Evolutionary conservation across 805 yeast species (phyloP).

Genomic region (Saccharomyces paradoxus): DNA sequence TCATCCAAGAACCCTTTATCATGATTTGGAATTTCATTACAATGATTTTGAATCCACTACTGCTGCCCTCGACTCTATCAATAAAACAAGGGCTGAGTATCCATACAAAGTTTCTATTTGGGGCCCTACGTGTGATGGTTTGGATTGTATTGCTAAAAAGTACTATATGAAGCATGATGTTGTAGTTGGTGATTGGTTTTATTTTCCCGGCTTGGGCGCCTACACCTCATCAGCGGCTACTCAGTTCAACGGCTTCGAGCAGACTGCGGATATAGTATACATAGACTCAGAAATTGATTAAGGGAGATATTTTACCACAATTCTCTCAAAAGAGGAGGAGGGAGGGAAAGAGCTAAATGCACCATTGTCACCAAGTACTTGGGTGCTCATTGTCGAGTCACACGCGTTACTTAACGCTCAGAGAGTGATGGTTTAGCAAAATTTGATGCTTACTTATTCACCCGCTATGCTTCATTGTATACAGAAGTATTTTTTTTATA

Average conservation of each 20-base stretch:
- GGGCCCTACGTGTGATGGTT: constrained; percentile 99
- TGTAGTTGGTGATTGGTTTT: constrained; percentile 86
- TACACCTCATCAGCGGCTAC: constrained; percentile 92
- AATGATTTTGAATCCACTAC: constrained; percentile 27
- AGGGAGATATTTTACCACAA: not conserved
- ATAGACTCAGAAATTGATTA: constrained; percentile 34
- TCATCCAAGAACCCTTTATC: constrained; percentile 54
- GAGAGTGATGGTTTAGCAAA: not conserved
- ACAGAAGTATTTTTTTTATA: not conserved
- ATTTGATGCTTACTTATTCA: not conserved
- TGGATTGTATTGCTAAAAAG: constrained; percentile 65
- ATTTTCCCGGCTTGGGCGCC: constrained; percentile 78
- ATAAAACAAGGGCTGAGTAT: constrained; percentile 3
- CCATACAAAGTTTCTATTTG: constrained; percentile 59
- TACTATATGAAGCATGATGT: constrained; percentile 51
- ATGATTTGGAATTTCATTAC: constrained; percentile 40
- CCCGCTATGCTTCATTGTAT: not conserved
- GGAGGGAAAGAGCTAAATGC: not conserved
- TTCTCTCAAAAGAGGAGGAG: not conserved
- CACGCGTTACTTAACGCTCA: not conserved
- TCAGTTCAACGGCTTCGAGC: constrained; percentile 80
- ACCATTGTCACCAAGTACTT: not conserved
- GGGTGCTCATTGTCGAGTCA: not conserved
- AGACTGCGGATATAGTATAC: constrained; percentile 51
- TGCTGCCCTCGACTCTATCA: not conserved